Evolutionary conservation across 345 rosid species (phyloP).

Genomic region (Pseudoturritis turrita): DNA sequence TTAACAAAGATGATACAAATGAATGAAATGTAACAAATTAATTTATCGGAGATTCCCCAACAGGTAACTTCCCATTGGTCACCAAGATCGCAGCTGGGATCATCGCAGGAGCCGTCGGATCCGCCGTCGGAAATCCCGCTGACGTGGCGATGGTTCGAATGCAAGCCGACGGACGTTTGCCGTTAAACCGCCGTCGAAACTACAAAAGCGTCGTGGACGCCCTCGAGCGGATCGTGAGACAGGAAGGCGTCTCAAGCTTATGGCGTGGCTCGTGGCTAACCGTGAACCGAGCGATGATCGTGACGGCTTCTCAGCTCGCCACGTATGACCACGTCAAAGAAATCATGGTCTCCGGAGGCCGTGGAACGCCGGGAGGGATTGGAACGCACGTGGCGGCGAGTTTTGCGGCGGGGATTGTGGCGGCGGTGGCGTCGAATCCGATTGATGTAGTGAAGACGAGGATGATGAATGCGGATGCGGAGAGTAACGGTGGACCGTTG

Average conservation of each 20-base stretch:
- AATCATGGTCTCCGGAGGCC: conserved; percentile 38
- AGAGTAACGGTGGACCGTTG: conserved; percentile 53
- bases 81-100: conserved; percentile 68
- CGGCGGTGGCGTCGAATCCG: conserved; percentile 80
- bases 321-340: conserved; percentile 81
- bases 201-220: conserved; percentile 70
- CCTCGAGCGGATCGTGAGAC: conserved; percentile 48
- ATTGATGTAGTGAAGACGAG: conserved; percentile 87
- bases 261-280: conserved; percentile 86
- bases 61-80: conserved; percentile 43
- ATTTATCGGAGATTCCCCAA: not conserved
- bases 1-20: not conserved
- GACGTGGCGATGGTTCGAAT: conserved; percentile 90
- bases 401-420: conserved; percentile 77
- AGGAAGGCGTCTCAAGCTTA: conserved; percentile 64
- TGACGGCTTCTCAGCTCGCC: conserved; percentile 85
- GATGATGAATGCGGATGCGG: conserved; percentile 76
- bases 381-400: conserved; percentile 80
- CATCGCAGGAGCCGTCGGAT: conserved; percentile 74
- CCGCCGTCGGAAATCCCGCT: conserved; percentile 78
- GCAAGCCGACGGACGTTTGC: conserved; percentile 87
- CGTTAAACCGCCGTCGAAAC: conserved; percentile 61
- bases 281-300: conserved; percentile 88
- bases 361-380: conserved; percentile 55
- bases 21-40: not conserved